phyloP scores from a whole-genome alignment of 257 asterid genomes.

The Primulina huaijiensis region DNA sequence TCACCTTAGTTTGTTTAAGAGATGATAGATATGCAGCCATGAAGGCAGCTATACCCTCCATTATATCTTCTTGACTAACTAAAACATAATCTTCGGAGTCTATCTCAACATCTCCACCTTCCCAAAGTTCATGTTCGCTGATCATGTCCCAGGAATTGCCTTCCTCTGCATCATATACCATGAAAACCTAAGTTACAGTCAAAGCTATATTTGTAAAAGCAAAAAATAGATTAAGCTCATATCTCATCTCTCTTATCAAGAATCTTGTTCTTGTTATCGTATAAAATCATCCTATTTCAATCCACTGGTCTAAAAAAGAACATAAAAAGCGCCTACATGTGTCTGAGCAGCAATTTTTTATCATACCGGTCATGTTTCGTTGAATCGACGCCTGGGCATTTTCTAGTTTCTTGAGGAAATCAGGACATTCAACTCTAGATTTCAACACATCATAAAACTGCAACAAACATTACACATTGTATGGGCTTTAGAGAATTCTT shows the following conservation, averaged over 20 bases:
- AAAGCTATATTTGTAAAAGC: conserved; percentile 16
- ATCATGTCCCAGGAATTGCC: conserved; percentile 94
- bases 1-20: conserved; percentile 88
- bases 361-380: conserved; percentile 59
- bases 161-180: conserved; percentile 62
- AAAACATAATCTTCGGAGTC: conserved; percentile 81
- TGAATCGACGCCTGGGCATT: conserved; percentile 68
- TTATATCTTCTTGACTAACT: conserved; percentile 94
- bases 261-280: background rate
- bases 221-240: background rate
- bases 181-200: conserved; percentile 23
- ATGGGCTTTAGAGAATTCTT: conserved; percentile 24
- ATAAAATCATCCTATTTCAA: background rate
- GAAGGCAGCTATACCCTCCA: conserved; percentile 96
- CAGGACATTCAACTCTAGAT: conserved; percentile 79
- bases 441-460: conserved; percentile 84
- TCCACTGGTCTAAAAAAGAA: conserved; percentile 17
- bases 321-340: background rate
- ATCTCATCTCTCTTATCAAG: background rate
- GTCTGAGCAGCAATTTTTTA: background rate
- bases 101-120: conserved; percentile 53
- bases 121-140: conserved; percentile 85
- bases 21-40: conserved; percentile 94
- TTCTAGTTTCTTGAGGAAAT: conserved; percentile 87
- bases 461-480: conserved; percentile 22